Conservation (phyloP, 78 protist species). For the Tieghemostelium lacteum region DNA sequence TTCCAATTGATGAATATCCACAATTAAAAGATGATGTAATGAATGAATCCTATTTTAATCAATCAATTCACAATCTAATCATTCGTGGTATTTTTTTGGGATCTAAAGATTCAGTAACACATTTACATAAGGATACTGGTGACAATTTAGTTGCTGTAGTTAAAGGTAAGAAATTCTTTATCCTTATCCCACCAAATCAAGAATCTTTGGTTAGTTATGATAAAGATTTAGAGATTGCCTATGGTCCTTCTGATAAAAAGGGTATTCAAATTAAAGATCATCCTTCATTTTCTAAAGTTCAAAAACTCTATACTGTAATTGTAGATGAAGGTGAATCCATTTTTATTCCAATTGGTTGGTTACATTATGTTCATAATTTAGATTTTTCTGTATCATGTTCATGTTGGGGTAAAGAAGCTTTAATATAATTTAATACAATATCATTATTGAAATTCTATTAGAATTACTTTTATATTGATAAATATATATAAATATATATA, state of each 20-base stretch:
- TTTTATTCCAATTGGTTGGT: constrained; percentile 49
- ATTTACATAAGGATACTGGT: constrained; percentile 62
- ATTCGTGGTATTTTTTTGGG: constrained; percentile 52
- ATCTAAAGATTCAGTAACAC: constrained; percentile 8
- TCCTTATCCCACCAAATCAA: constrained; percentile 30
- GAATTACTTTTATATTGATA: too few species aligned
- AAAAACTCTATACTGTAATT: neutral
- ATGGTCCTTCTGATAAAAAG: neutral
- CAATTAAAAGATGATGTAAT: constrained; percentile 33
- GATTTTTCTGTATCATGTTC: constrained; percentile 22
- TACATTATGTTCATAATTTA: constrained; percentile 54
- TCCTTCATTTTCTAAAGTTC: constrained; percentile 10
- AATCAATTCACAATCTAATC: constrained; percentile 22
- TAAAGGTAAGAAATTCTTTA: constrained; percentile 23
- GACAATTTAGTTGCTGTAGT: constrained; percentile 47
- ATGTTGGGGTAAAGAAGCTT: constrained; percentile 64
- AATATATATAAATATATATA: too few species aligned
- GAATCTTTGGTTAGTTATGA: neutral
- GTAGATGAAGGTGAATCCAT: constrained; percentile 23
- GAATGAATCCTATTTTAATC: constrained; percentile 3
- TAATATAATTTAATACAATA: too few species aligned
- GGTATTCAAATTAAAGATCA: constrained; percentile 27
- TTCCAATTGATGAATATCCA: constrained; percentile 39
- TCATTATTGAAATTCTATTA: too few species aligned
- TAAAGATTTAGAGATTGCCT: neutral